phyloP scores from a whole-genome alignment of 768 basidiomycete species.

The Termitomyces eurrhizus region DNA sequence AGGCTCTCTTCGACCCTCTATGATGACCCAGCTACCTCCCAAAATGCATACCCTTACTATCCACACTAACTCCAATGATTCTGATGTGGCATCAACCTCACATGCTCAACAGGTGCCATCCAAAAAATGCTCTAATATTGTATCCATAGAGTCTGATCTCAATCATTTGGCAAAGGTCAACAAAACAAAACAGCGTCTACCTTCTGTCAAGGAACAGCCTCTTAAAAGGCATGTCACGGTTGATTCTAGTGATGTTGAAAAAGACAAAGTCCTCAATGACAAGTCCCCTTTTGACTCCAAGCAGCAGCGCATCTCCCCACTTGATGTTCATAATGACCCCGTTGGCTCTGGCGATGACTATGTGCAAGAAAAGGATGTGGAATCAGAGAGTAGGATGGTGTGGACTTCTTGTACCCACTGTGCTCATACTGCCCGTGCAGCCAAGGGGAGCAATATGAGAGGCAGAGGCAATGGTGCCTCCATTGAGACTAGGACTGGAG shows the following conservation, averaged over 20 bases:
- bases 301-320: background rate
- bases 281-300: background rate
- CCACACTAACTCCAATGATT: background rate
- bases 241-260: background rate
- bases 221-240: background rate
- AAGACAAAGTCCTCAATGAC: background rate
- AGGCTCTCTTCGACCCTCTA: background rate
- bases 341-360: background rate
- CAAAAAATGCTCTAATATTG: too few relatives aligned
- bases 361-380: background rate
- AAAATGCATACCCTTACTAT: background rate
- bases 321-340: background rate
- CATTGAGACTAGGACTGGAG: too few relatives aligned
- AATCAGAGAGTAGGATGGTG: background rate
- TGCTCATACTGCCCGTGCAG: background rate
- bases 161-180: background rate
- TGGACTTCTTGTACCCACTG: background rate
- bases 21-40: background rate
- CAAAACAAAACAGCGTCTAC: background rate
- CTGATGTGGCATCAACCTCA: too few relatives aligned
- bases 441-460: background rate
- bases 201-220: background rate
- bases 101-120: too few relatives aligned
- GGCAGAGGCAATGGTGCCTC: background rate
- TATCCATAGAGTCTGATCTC: background rate